These are phyloP conservation scores for Taphrina pruni DNA, from an alignment of 1,139 yeast species.

Conservation along the genomic window DNA sequence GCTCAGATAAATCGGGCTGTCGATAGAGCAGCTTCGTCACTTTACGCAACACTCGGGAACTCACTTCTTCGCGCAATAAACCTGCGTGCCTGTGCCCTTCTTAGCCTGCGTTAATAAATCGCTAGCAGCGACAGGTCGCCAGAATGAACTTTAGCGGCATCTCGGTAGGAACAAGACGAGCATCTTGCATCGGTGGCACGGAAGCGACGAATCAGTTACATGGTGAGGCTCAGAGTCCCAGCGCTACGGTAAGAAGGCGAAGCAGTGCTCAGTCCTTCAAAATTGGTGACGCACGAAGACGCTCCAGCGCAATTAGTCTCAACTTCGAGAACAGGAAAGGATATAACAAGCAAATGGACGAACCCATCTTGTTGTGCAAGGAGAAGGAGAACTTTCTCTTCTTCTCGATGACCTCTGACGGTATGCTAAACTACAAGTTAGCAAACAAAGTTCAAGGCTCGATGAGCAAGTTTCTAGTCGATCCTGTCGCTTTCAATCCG, in stretches of 20 bases:
- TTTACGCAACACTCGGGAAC: too few relatives aligned
- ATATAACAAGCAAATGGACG: slow-evolving; percentile 22
- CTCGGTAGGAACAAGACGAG: slow-evolving; percentile 17
- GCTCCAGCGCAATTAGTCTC: slow-evolving; percentile 25
- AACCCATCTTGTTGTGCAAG: slow-evolving; percentile 32
- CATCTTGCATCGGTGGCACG: slow-evolving; percentile 12
- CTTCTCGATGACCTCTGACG: slow-evolving; percentile 39
- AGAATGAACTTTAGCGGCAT: slow-evolving; percentile 12
- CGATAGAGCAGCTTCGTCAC: too few relatives aligned
- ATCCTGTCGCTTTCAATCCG: slow-evolving; percentile 18
- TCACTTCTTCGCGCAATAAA: too few relatives aligned
- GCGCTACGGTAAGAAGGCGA: slow-evolving; percentile 1
- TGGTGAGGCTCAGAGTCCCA: neutral
- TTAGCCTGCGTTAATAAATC: neutral
- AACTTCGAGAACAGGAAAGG: slow-evolving; percentile 9
- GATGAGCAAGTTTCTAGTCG: slow-evolving; percentile 33
- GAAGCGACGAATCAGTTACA: neutral
- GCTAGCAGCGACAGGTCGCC: neutral
- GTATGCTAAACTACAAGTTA: slow-evolving; percentile 34
- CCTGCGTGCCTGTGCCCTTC: too few relatives aligned
- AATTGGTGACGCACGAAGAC: slow-evolving; percentile 19
- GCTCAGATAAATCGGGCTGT: too few relatives aligned
- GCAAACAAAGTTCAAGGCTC: slow-evolving; percentile 30
- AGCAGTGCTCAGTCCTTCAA: slow-evolving; percentile 23
- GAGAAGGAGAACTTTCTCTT: slow-evolving; percentile 30